These are phyloP conservation scores for Skeletonema grethae DNA, from an alignment of 108 stramenopile genomes.

Conservation along the genomic window DNA sequence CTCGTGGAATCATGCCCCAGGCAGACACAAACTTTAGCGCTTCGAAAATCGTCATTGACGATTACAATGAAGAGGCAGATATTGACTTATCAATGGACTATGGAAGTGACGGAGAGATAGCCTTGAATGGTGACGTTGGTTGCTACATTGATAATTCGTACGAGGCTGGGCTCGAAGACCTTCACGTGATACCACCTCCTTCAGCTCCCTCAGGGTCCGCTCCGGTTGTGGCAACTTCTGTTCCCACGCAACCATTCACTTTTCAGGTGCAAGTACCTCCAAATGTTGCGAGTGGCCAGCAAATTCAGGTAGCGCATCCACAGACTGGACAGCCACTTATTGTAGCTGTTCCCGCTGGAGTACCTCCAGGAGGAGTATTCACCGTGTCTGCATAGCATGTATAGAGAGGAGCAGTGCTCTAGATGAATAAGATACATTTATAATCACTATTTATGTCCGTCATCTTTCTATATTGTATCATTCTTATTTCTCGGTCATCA, in stretches of 20 bases:
- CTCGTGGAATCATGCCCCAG: slow-evolving; percentile 64
- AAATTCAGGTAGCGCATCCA: slow-evolving; percentile 63
- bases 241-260: slow-evolving; percentile 29
- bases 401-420: neutral
- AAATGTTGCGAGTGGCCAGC: slow-evolving; percentile 61
- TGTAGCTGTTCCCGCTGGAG: slow-evolving; percentile 63
- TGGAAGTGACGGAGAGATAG: slow-evolving; percentile 39
- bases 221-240: slow-evolving; percentile 15
- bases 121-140: slow-evolving; percentile 22
- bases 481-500: neutral
- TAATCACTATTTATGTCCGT: neutral
- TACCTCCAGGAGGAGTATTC: slow-evolving; percentile 57
- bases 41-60: slow-evolving; percentile 26
- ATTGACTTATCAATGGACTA: slow-evolving; percentile 45
- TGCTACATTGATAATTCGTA: slow-evolving; percentile 34
- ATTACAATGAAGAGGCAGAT: slow-evolving; percentile 31
- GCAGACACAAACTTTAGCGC: slow-evolving; percentile 14
- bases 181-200: slow-evolving; percentile 26
- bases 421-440: neutral
- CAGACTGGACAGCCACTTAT: slow-evolving; percentile 53
- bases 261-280: slow-evolving; percentile 68
- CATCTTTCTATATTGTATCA: neutral
- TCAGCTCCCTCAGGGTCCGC: slow-evolving; percentile 4
- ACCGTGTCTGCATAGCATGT: slow-evolving; percentile 42
- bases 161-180: slow-evolving; percentile 10